Conservation (phyloP, 2,329 filamentous ascomycete species). For the Fusarium subglutinans region DNA sequence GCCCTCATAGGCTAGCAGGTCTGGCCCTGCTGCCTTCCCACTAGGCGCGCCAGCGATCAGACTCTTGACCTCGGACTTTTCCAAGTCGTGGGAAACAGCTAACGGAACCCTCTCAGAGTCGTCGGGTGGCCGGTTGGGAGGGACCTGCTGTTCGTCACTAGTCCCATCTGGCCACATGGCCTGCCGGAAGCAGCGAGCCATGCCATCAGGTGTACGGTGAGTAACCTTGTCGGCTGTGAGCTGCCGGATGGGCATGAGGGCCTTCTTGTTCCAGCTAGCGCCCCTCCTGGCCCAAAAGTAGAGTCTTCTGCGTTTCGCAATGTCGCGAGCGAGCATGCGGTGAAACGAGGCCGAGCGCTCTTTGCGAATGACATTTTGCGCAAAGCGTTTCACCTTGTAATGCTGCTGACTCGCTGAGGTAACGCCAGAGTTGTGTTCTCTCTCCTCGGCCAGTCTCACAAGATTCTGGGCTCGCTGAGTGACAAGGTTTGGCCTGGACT, state of each 20-base stretch:
- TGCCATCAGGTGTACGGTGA: background rate
- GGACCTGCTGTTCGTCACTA: background rate
- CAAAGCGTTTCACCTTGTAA: background rate
- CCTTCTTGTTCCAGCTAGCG: background rate
- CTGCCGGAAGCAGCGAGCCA: background rate
- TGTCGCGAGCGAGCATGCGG: background rate
- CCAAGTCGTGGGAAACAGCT: background rate
- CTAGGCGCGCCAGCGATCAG: background rate
- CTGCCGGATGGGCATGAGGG: background rate
- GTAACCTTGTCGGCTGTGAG: background rate
- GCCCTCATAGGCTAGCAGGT: conserved; percentile 3
- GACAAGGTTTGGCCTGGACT: background rate
- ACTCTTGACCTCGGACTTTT: background rate
- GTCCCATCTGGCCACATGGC: background rate
- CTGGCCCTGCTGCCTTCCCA: background rate
- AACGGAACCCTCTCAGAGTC: background rate
- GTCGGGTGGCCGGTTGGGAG: background rate
- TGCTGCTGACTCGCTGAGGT: background rate
- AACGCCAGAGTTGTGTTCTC: background rate
- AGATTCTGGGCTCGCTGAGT: background rate
- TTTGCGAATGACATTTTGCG: background rate
- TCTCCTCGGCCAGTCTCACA: background rate
- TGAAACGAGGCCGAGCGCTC: background rate
- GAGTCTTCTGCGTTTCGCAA: background rate
- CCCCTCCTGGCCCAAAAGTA: background rate